Conservation (phyloP, 116 monocot genomes). For the Posidonia oceanica region DNA sequence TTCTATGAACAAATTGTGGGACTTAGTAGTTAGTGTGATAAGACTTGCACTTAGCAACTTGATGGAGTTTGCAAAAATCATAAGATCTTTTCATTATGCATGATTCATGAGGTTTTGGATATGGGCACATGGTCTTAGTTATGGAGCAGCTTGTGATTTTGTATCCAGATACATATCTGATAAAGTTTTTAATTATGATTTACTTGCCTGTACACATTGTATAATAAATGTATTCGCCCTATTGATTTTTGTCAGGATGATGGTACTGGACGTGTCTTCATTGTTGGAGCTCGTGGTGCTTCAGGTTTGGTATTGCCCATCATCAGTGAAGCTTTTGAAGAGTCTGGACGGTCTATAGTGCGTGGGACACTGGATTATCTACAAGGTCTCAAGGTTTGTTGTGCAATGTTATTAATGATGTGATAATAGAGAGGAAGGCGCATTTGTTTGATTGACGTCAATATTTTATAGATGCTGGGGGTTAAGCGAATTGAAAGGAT, state of each 20-base stretch:
- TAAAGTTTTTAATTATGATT: no score
- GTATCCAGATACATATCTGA: no score
- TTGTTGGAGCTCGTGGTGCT: constrained; percentile 77
- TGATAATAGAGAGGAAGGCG: background rate
- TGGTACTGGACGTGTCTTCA: constrained; percentile 61
- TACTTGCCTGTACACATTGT: no score
- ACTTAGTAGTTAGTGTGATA: no score
- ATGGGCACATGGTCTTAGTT: background rate
- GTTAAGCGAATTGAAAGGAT: constrained; percentile 74
- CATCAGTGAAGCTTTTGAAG: constrained; percentile 94
- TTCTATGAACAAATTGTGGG: no score
- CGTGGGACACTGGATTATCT: constrained; percentile 94
- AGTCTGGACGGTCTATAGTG: constrained; percentile 78
- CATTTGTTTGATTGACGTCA: background rate
- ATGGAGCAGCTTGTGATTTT: no score
- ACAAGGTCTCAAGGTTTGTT: constrained; percentile 87
- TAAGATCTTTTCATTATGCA: background rate
- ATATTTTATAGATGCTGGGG: constrained; percentile 75
- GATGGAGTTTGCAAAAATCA: background rate
- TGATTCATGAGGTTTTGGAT: no score
- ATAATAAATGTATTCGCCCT: background rate
- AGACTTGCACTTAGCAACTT: no score
- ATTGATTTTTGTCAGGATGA: constrained; percentile 47
- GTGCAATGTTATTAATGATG: background rate
- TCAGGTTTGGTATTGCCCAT: constrained; percentile 70